Conservation (phyloP, 2,329 filamentous ascomycete genomes). For the Fusarium sp. region DNA sequence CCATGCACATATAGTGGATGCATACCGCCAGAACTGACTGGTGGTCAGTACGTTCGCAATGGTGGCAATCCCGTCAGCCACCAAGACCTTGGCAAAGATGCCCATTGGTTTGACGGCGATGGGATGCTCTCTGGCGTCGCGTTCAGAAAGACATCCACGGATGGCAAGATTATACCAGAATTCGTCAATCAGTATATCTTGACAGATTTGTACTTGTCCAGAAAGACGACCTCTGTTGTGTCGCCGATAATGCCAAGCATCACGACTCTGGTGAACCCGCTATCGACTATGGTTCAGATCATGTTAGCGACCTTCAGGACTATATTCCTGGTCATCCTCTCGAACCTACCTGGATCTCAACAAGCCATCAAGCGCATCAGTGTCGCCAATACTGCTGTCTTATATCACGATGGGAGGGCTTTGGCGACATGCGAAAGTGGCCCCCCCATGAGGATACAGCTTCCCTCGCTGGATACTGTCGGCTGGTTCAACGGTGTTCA, state of each 20-base stretch:
- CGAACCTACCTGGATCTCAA: constrained; percentile 46
- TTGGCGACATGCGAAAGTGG: constrained; percentile 78
- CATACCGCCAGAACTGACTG: constrained; percentile 72
- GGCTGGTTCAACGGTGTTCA: constrained; percentile 74
- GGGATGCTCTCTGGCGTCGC: constrained; percentile 76
- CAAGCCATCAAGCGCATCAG: constrained; percentile 73
- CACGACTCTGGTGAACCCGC: constrained; percentile 70
- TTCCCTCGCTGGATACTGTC: constrained; percentile 73
- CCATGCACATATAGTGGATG: constrained; percentile 65
- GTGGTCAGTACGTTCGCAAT: constrained; percentile 78
- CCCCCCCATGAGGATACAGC: constrained; percentile 71
- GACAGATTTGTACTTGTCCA: constrained; percentile 70
- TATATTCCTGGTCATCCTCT: constrained; percentile 53
- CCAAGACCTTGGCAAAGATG: constrained; percentile 67
- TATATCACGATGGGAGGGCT: constrained; percentile 75
- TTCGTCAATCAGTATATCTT: constrained; percentile 77
- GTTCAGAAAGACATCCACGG: constrained; percentile 56
- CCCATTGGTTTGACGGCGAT: constrained; percentile 81
- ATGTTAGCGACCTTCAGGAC: constrained; percentile 4
- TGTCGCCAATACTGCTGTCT: constrained; percentile 73
- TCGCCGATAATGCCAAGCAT: constrained; percentile 74
- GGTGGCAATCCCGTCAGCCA: constrained; percentile 75
- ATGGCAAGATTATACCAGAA: constrained; percentile 60
- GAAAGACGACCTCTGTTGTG: constrained; percentile 56
- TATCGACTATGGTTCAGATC: constrained; percentile 11